A percentile compares a stretch with the other conserved stretches of the same genome.
These are phyloP conservation scores for Teratosphaeria nubilosa DNA, from an alignment of 2,329 filamentous ascomycete species.

Conservation along the genomic window DNA sequence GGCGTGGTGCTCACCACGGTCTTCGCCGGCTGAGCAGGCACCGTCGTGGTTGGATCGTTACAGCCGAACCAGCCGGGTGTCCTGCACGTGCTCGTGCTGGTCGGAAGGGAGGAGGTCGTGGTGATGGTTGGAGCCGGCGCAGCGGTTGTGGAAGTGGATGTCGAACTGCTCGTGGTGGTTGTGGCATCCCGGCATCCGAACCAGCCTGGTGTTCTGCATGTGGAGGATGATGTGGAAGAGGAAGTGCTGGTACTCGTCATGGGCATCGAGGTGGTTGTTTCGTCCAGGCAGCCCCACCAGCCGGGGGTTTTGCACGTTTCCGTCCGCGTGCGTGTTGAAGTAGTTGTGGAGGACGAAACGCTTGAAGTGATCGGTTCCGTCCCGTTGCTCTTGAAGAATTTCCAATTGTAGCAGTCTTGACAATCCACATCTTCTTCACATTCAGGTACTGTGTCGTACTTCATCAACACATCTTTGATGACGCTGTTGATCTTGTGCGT, in stretches of 20 bases:
- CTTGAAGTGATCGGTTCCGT: slow-evolving; percentile 57
- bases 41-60: slow-evolving; percentile 42
- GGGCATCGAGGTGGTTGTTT: slow-evolving; percentile 18
- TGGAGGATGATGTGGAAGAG: slow-evolving; percentile 33
- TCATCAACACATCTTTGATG: slow-evolving; percentile 75
- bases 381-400: slow-evolving; percentile 87
- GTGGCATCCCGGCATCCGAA: slow-evolving; percentile 53
- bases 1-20: slow-evolving; percentile 11
- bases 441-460: slow-evolving; percentile 69
- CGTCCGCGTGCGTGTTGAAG: slow-evolving; percentile 60
- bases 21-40: slow-evolving; percentile 5
- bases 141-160: slow-evolving; percentile 28
- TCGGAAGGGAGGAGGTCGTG: slow-evolving; percentile 26
- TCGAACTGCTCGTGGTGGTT: slow-evolving; percentile 17
- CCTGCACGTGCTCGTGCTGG: slow-evolving; percentile 41
- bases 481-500: slow-evolving; percentile 85
- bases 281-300: slow-evolving; percentile 77
- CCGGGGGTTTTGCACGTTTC: slow-evolving; percentile 84
- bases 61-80: slow-evolving; percentile 60
- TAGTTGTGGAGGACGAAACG: slow-evolving; percentile 43
- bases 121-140: slow-evolving; percentile 1
- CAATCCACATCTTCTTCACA: slow-evolving; percentile 69
- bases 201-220: slow-evolving; percentile 54
- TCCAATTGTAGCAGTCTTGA: slow-evolving; percentile 85
- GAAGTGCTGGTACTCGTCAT: slow-evolving; percentile 29